Base-by-base conservation (phyloP, 2,329 filamentous ascomycete genomes). In the Xylariaceae sp. region DNA sequence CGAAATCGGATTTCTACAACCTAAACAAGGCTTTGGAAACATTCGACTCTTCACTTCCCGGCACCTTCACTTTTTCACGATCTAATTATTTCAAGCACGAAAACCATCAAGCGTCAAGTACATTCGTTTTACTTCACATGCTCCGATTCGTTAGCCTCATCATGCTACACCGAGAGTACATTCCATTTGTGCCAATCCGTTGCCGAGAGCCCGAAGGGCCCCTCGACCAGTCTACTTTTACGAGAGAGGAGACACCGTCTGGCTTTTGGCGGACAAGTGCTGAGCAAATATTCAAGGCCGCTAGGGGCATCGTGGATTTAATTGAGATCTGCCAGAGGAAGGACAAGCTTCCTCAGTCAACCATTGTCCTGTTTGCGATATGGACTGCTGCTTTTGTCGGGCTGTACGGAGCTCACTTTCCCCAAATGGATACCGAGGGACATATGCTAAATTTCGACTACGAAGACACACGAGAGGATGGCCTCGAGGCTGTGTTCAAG, bases 51-150 rank as follows among this genome's bases (percentile, higher is more conserved):
- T 65, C 67, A 5, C 72, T 88, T 0, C 84, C 84, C 0, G 70
- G 72, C 18, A 75, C 79, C 6, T 80, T 86, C 43, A 78, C 73
- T 1, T 76, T 86, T 48, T 85, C 78, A 1, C 71, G 76, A 6
- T 75, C 76, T 39, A 88, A 88, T 65, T 84, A 84, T 41, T 80
- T 81, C 61, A 82, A 80, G 21, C 85, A 88, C 62, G 83, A 87
- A 61, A 82, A 80, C 56, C 77, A 81, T 51, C 77, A 81, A 40
- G 81, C 80, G 1, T 81, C 81, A 1, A 84, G 83, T 43, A 78
- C 80, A 7, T 89, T 86, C 63, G 80, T 84, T 9, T 77, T 86
- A 3, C 71, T 89, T 51, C 86, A 89, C 62, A 83, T 84, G 61
- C 77, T 88, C 0, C 79, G 82, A 54, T 79, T 80, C 1, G 73